Evolutionary conservation across 163 green algal genomes (phyloP), one percentile per base, ranked within the genome.

Genomic region (Scenedesmus sp.): DNA sequence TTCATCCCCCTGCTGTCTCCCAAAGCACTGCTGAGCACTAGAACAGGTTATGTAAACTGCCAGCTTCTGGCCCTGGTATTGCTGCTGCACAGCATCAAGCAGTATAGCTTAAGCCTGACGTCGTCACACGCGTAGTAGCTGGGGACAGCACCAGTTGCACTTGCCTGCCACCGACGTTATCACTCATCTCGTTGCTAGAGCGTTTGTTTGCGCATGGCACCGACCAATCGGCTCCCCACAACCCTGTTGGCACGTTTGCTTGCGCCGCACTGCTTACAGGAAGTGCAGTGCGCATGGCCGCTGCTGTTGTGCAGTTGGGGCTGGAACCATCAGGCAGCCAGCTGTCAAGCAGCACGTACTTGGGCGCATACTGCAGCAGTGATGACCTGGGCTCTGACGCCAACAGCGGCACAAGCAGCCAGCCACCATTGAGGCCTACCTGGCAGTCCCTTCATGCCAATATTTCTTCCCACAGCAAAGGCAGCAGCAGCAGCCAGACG

Each of bases 401-500:
- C 30, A 76, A 7, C 30, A 76, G 65, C 30, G 30, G 7, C 65
- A 40, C 37, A 7, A 72, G 59, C 59, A 72, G 59, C 59, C 33
- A 72, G 59, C 65, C 30, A 24, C 65, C 40, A 30, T 24, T 40
- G 30, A 76, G 20, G 65, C 30, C 65, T 30, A 76, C 4, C 30
- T 76, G 65, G 65, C 65, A 76, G 65, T 76, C 65, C 30, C 65
- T 76, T 26, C 40, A 76, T 18, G 65, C 30, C 65, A 76, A 43
- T 35, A 20, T 20, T 15, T 9, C 46, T 44, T 35, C 35, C 9
- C 26, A 40, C 37, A 30, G 40, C 35, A 37, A 53, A 44, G 30
- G 83, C 51, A 59, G 83, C 83, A 88, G 83, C 59, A 81, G 59
- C 81, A 80, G 70, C 37, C 37, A 81, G 30, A 22, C 18, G 16